Evolutionary conservation across 257 asterid species (phyloP).

Genomic region (Craterostigma plantagineum): DNA sequence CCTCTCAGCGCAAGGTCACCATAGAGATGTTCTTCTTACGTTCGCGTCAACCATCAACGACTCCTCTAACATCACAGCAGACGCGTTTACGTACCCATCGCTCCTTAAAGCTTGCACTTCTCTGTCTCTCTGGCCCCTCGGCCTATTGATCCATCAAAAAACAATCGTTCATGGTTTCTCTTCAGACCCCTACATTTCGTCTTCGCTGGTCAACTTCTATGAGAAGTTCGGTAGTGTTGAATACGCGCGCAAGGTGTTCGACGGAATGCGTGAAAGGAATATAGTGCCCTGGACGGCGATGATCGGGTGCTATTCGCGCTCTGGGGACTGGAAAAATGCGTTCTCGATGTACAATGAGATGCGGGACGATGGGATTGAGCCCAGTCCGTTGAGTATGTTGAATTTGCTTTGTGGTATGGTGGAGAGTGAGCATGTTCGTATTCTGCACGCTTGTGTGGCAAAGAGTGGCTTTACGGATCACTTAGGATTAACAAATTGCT

Average conservation of each 20-base stretch:
- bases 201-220: constrained; percentile 44
- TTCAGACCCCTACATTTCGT: constrained; percentile 51
- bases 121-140: constrained; percentile 29
- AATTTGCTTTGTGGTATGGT: constrained; percentile 46
- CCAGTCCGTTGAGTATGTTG: constrained; percentile 39
- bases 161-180: constrained; percentile 32
- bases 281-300: constrained; percentile 73
- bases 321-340: constrained; percentile 23
- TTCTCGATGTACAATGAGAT: constrained; percentile 39
- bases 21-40: constrained; percentile 33
- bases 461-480: constrained; percentile 28
- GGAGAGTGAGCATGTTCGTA: constrained; percentile 18
- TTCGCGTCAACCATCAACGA: constrained; percentile 32
- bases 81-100: constrained; percentile 62
- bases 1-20: constrained; percentile 43
- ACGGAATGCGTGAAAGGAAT: constrained; percentile 35
- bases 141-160: constrained; percentile 55
- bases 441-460: constrained; percentile 30
- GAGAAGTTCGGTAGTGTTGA: constrained; percentile 17
- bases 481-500: constrained; percentile 31
- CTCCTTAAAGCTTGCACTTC: constrained; percentile 63
- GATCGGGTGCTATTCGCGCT: constrained; percentile 40
- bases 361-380: constrained; percentile 35
- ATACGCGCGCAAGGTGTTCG: constrained; percentile 44
- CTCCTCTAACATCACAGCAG: constrained; percentile 25